Evolutionary conservation across 1,139 yeast species (phyloP).

Genomic region (Zygoascus sp.): DNA sequence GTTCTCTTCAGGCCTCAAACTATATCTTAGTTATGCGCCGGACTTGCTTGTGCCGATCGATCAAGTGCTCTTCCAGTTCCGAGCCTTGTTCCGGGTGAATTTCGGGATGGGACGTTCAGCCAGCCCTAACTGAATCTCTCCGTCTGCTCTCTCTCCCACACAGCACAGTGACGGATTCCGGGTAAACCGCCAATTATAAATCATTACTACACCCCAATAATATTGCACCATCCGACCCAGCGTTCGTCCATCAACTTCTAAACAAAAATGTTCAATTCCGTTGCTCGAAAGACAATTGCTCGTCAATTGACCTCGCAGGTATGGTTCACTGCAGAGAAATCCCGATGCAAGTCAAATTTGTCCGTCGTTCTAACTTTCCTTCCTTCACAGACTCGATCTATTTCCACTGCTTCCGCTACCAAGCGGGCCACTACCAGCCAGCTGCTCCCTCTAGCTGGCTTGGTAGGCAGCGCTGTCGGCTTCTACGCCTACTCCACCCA

Average conservation of each 20-base stretch:
- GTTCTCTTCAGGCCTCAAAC: too few species aligned
- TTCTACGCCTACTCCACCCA: constrained; percentile 24
- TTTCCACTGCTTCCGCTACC: neutral
- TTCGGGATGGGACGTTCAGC: too few species aligned
- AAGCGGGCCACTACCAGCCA: constrained; percentile 12
- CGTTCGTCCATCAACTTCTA: neutral
- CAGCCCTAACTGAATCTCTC: too few species aligned
- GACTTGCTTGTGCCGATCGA: neutral
- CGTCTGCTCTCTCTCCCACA: too few species aligned
- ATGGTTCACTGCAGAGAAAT: too few species aligned
- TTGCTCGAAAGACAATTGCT: neutral
- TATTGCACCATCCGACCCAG: neutral
- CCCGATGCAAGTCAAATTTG: too few species aligned
- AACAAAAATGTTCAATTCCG: neutral
- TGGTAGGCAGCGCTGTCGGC: constrained; percentile 30
- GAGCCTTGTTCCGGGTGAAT: neutral
- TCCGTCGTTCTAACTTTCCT: neutral
- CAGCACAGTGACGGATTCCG: too few species aligned
- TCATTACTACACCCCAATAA: neutral
- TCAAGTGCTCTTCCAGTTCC: neutral
- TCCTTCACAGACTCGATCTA: constrained; percentile 4
- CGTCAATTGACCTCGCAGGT: constrained; percentile 4
- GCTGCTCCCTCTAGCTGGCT: constrained; percentile 27
- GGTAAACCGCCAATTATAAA: neutral
- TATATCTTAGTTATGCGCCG: too few species aligned